These are phyloP conservation scores for Pestalotiopsis sp. DNA, from an alignment of 2,329 filamentous ascomycete species.

Conservation along the genomic window DNA sequence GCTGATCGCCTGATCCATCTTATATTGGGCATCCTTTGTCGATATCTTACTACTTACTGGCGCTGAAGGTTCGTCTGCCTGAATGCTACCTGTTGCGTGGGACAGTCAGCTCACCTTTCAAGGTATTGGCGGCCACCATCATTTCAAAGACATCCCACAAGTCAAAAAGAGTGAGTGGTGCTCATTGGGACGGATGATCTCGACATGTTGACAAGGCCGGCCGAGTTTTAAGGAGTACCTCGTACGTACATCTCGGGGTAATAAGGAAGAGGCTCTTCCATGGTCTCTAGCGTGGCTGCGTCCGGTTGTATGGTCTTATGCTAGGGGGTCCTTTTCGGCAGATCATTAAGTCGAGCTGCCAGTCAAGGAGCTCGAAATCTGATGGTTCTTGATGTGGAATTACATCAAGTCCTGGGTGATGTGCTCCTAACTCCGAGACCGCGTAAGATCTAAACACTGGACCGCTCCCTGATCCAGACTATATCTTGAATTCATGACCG, in stretches of 20 bases:
- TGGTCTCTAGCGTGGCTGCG: neutral
- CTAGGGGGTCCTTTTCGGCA: neutral
- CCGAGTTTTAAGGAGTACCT: neutral
- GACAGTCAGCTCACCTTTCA: neutral
- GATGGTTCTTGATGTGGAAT: neutral
- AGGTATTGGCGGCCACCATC: neutral
- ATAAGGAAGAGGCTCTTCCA: neutral
- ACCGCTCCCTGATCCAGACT: neutral
- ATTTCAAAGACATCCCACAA: neutral
- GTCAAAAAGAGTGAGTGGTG: neutral
- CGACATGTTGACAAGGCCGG: neutral
- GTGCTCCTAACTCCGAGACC: constrained; percentile 3
- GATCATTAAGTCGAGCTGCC: neutral
- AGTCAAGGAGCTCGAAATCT: neutral
- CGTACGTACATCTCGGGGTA: neutral
- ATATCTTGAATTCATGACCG: neutral
- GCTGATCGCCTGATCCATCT: neutral
- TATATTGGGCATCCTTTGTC: neutral
- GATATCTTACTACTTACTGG: neutral
- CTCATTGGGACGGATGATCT: neutral
- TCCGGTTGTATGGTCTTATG: neutral
- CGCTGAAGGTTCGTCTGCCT: neutral
- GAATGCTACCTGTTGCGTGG: neutral
- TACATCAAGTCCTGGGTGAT: neutral
- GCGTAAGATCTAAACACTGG: constrained; percentile 4